phyloP scores from a whole-genome alignment of 768 basidiomycete species.

The Suillus ampliporus region DNA sequence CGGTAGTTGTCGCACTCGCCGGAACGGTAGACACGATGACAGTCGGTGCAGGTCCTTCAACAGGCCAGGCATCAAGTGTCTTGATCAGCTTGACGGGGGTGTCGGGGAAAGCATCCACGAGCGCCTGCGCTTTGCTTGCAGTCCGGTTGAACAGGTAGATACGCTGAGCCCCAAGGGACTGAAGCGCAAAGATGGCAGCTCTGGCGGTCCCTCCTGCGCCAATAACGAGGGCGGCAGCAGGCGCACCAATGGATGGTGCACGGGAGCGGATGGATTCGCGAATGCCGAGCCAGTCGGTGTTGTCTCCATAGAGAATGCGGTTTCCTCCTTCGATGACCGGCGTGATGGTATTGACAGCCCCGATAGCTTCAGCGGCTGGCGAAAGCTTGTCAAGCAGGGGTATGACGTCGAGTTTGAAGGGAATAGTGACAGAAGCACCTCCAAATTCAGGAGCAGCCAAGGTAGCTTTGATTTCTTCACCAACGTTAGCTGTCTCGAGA shows the following conservation, averaged over 20 bases:
- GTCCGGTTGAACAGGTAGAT: constrained; percentile 95
- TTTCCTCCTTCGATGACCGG: constrained; percentile 47
- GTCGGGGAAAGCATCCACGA: constrained; percentile 71
- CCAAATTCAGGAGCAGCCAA: constrained; percentile 79
- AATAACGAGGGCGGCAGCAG: constrained; percentile 75
- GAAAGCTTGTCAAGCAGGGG: constrained; percentile 81
- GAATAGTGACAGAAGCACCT: constrained; percentile 96
- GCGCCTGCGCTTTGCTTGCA: constrained; percentile 65
- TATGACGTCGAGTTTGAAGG: constrained; percentile 91
- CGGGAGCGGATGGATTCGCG: constrained; percentile 54
- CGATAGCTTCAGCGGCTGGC: constrained; percentile 81
- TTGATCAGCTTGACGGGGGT: constrained; percentile 66
- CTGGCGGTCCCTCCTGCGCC: constrained; percentile 96
- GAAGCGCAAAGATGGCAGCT: constrained; percentile 91
- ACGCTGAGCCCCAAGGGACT: constrained; percentile 63
- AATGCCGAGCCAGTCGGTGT: constrained; percentile 96
- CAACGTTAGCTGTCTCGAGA: constrained; percentile 74
- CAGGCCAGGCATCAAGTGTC: constrained; percentile 59
- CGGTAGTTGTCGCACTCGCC: constrained; percentile 58
- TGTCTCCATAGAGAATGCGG: constrained; percentile 81
- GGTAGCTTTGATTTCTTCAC: constrained; percentile 65
- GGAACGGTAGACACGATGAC: constrained; percentile 93
- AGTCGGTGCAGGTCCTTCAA: constrained; percentile 52
- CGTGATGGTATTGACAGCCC: constrained; percentile 94
- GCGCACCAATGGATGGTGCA: constrained; percentile 41